phyloP scores from a whole-genome alignment of 768 basidiomycete genomes.

The Mycena alexandri region DNA sequence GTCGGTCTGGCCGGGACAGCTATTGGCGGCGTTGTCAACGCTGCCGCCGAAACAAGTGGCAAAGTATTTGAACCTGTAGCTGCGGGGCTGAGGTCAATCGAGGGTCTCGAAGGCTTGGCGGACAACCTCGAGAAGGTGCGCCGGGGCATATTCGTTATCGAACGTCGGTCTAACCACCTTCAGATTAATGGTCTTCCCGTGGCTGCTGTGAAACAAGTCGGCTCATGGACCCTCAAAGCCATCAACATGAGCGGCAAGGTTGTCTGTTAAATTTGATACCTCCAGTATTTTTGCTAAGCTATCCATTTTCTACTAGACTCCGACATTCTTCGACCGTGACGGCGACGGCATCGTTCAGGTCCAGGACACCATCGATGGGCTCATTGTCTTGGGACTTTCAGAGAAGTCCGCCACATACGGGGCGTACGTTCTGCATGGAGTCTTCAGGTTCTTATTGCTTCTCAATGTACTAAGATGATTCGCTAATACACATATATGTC shows the following conservation, averaged over 20 bases:
- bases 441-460: constrained; percentile 22
- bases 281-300: neutral
- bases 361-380: constrained; percentile 39
- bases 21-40: constrained; percentile 37
- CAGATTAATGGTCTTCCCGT: constrained; percentile 43
- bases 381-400: constrained; percentile 41
- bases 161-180: too few species aligned
- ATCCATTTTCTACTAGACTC: constrained; percentile 25
- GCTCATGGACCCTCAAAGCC: constrained; percentile 38
- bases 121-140: constrained; percentile 16
- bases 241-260: constrained; percentile 41
- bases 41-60: constrained; percentile 40
- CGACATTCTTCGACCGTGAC: constrained; percentile 44
- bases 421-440: constrained; percentile 41
- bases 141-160: neutral
- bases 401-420: constrained; percentile 37
- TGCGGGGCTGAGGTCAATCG: constrained; percentile 40
- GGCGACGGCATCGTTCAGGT: constrained; percentile 41
- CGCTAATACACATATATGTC: neutral
- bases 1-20: constrained; percentile 39
- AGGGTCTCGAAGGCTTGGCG: constrained; percentile 37
- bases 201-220: constrained; percentile 39
- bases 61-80: constrained; percentile 41
- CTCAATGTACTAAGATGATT: too few species aligned
- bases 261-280: neutral